Evolutionary conservation across 305 asterid genomes (phyloP).

Genomic region (Fraxinus sp.): DNA sequence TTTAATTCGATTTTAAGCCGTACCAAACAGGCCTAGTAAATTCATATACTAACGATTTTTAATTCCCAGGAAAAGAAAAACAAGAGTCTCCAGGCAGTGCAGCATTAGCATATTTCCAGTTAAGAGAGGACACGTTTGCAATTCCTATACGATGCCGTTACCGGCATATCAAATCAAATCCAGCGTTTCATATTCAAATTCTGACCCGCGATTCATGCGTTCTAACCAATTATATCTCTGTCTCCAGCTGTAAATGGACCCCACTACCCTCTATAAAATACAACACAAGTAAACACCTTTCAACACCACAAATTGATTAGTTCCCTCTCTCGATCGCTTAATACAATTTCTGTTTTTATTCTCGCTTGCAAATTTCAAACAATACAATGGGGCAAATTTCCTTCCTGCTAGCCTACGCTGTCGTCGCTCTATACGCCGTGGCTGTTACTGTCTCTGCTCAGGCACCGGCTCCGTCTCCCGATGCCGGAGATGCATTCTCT

Average conservation of each 20-base stretch:
- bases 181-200: constrained; percentile 13
- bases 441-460: constrained; percentile 39
- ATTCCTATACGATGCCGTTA: constrained; percentile 28
- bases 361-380: background rate
- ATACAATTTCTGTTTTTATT: background rate
- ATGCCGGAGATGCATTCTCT: constrained; percentile 46
- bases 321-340: background rate
- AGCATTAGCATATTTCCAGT: background rate
- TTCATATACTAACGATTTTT: no score
- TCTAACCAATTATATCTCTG: constrained; percentile 13
- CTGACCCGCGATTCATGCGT: background rate
- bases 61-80: background rate
- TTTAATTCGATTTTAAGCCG: no score
- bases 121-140: constrained; percentile 19
- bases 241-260: constrained; percentile 42
- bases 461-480: constrained; percentile 49
- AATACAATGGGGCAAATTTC: constrained; percentile 42
- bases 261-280: constrained; percentile 28
- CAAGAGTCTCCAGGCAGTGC: background rate
- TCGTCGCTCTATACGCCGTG: constrained; percentile 29
- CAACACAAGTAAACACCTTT: background rate
- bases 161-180: constrained; percentile 19
- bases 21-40: no score
- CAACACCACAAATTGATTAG: background rate
- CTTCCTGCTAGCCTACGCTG: constrained; percentile 27